Conservation (phyloP, 148 eudicot species). For the Drosera capensis region DNA sequence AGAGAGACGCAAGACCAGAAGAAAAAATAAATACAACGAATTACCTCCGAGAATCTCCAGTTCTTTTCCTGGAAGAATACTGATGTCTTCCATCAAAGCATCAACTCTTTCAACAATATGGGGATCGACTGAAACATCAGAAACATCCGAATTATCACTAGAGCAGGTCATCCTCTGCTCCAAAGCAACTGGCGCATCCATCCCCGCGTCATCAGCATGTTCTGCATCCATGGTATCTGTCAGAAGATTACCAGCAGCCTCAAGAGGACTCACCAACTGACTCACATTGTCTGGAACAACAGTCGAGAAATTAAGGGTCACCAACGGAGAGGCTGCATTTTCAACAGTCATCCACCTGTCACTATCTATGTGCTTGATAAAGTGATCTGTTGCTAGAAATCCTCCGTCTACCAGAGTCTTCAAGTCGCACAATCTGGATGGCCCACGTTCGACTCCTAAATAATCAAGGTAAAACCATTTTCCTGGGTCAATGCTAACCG, state of each 20-base stretch:
- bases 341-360: conserved; percentile 97
- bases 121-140: conserved; percentile 21
- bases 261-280: conserved; percentile 66
- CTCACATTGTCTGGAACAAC: conserved; percentile 51
- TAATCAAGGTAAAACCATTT: conserved; percentile 88
- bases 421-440: conserved; percentile 58
- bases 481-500: conserved; percentile 32
- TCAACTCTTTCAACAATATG: conserved; percentile 73
- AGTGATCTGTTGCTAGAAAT: conserved; percentile 68
- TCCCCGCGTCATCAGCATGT: conserved; percentile 14
- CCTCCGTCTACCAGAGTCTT: conserved; percentile 71
- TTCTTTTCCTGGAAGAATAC: conserved; percentile 66
- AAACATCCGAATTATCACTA: conserved; percentile 10
- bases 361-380: conserved; percentile 65
- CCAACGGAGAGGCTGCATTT: conserved; percentile 85
- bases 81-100: conserved; percentile 45
- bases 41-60: conserved; percentile 67
- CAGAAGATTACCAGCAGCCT: conserved; percentile 73
- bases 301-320: conserved; percentile 40
- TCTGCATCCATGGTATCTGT: conserved; percentile 39
- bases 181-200: conserved; percentile 14
- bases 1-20: neutral
- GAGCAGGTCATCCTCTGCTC: conserved; percentile 11
- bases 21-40: neutral
- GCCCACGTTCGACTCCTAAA: conserved; percentile 68